These are phyloP conservation scores for Apiotrichum porosum DNA, from an alignment of 1,284 basidiomycete genomes.

Conservation along the genomic window DNA sequence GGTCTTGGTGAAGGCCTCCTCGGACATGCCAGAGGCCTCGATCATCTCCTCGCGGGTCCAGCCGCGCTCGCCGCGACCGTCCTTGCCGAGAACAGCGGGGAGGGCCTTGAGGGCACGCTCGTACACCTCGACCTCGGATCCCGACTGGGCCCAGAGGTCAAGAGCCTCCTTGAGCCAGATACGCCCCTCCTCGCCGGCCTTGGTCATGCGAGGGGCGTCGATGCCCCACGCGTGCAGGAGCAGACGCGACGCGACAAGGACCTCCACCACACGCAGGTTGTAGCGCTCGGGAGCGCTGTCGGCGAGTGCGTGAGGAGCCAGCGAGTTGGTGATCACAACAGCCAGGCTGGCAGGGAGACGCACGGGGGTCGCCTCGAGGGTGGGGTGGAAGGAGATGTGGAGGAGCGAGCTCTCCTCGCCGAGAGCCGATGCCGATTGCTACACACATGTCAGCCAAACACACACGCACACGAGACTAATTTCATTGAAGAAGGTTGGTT, in stretches of 20 bases:
- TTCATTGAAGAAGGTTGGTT: no score
- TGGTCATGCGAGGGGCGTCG: conserved; percentile 17
- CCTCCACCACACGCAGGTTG: conserved; percentile 83
- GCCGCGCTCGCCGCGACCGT: conserved; percentile 30
- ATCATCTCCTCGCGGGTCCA: conserved; percentile 63
- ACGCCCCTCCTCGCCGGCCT: conserved; percentile 16
- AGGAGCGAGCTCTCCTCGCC: conserved; percentile 64
- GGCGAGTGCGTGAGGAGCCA: conserved; percentile 76
- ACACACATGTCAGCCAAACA: neutral
- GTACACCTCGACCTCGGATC: conserved; percentile 36
- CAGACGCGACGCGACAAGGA: conserved; percentile 68
- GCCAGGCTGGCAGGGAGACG: conserved; percentile 45
- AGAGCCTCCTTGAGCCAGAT: conserved; percentile 49
- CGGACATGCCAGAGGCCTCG: conserved; percentile 57
- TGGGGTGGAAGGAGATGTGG: conserved; percentile 74
- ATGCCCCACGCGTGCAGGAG: conserved; percentile 60
- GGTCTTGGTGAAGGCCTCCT: conserved; percentile 58
- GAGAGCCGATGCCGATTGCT: conserved; percentile 78
- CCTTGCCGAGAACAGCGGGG: conserved; percentile 17
- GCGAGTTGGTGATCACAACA: conserved; percentile 77
- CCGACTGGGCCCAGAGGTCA: conserved; percentile 51
- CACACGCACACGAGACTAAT: no score
- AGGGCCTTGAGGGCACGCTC: conserved; percentile 14
- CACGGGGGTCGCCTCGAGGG: conserved; percentile 60
- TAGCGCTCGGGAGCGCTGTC: conserved; percentile 70